Base-by-base conservation (phyloP, 257 asterid genomes). In the Thymus quinquecostatus region DNA sequence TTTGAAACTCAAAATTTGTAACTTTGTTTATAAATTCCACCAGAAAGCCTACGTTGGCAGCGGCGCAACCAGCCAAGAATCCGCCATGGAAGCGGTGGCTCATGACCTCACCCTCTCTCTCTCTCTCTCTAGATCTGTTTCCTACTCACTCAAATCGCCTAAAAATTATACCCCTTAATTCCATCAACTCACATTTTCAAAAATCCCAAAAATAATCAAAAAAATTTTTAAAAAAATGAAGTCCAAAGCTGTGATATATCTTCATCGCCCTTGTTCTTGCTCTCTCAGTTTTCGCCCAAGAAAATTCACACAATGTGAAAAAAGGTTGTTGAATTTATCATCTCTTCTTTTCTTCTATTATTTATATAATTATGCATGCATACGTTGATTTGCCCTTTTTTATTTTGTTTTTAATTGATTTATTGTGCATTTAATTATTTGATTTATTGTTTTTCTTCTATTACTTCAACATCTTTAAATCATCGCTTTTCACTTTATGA, bases 181-280 rank as follows among this genome's bases (percentile, higher is more conserved):
- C 41, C 41, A 38, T 29, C 14, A 55, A 28, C 6, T 30, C 10
- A 55, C 1, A 28, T 0, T 10, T 29, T 3, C 61, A 54, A 54
- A 21, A 53, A 1, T 6, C 3, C 29, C 14, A 29, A 55, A 10
- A 28, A 8, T 2, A 27, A 28, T 8, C 28, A 55, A 28, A 8
- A 3, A 21, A 55, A 21, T 1, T 21, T 21, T 2, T 21, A 8
- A 27, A 27, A 77, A 66, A 57, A 74, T 81, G 86, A 75, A 67
- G 50, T 67, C 55, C 11, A 71, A 68, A 43, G 77, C 72, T 63
- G 63, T 63, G 43, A 64, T 21, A 21, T 21, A 21, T 78, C 64
- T 34, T 75, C 47, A 54, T 78, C 33, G 79, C 75, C 62, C 47
- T 78, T 54, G 70, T 75, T 51, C 75, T 81, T 32, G 54, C 68